These are phyloP conservation scores for Backusella morwellensis DNA, from an alignment of 192 early-diverging fungal genomes.

Conservation along the genomic window DNA sequence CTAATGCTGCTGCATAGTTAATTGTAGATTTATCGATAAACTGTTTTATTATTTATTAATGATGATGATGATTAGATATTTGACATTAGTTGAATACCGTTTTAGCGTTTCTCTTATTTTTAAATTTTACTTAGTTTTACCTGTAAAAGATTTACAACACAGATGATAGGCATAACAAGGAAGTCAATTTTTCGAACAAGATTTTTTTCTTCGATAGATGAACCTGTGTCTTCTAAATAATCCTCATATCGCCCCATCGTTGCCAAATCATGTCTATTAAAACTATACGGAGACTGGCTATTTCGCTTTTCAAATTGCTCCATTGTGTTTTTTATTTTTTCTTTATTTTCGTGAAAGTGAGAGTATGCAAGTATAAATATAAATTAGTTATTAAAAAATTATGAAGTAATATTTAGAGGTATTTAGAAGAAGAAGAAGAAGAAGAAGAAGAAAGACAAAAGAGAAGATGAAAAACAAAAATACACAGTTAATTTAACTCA, in stretches of 20 bases:
- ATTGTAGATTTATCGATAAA: constrained; percentile 33
- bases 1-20: constrained; percentile 22
- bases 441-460: background rate
- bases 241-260: background rate
- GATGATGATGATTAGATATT: background rate
- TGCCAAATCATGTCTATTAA: background rate
- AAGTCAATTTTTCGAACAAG: constrained; percentile 29
- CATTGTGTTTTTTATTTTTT: background rate
- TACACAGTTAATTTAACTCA: background rate
- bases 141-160: constrained; percentile 31
- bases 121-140: constrained; percentile 4
- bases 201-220: constrained; percentile 10
- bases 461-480: background rate
- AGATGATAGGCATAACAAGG: constrained; percentile 23
- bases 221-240: background rate
- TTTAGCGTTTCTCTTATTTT: background rate
- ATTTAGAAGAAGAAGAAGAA: background rate
- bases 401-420: background rate
- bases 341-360: background rate
- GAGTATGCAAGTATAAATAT: background rate
- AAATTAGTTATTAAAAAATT: background rate
- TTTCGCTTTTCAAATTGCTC: constrained; percentile 2
- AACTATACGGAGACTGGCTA: background rate
- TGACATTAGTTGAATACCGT: background rate
- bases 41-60: background rate